Evolutionary conservation across 345 rosid species (phyloP).

Genomic region (Moricandia moricandioides): DNA sequence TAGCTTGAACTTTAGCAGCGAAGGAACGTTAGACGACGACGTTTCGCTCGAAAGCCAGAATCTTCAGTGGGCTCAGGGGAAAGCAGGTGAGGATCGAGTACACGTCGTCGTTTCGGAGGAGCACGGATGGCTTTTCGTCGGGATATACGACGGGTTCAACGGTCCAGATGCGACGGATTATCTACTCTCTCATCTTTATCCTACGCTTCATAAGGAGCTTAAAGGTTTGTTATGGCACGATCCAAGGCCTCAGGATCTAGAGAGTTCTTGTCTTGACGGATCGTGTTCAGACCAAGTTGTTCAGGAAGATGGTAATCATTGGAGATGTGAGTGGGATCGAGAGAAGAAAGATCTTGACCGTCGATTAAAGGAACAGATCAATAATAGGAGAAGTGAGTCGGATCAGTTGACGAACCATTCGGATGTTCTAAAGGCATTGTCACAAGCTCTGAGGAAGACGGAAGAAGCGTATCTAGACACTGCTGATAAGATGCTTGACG

Average conservation of each 20-base stretch:
- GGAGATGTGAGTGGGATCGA: not conserved
- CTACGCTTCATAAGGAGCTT: not conserved
- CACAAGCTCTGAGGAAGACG: not conserved
- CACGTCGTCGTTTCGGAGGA: conserved; percentile 7
- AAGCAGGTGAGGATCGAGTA: not conserved
- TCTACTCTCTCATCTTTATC: not conserved
- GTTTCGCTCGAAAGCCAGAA: not conserved
- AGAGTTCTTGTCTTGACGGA: not conserved
- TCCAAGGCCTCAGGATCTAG: not conserved
- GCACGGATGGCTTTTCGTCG: conserved; percentile 1
- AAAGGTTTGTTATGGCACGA: conserved; percentile 1
- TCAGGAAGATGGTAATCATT: not conserved
- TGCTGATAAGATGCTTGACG: not conserved
- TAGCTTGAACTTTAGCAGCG: not conserved
- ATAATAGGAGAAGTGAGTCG: not conserved
- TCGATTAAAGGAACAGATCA: not conserved
- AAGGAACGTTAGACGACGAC: not conserved
- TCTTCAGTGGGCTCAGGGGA: not conserved
- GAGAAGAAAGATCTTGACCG: conserved; percentile 1
- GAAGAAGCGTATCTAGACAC: not conserved
- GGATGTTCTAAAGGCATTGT: not conserved
- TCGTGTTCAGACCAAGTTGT: not conserved
- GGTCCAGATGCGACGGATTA: conserved; percentile 5
- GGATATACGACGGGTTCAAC: not conserved
- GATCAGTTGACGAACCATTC: not conserved